A percentile compares a stretch with the other conserved stretches of the same genome.
phyloP scores from a whole-genome alignment of 768 basidiomycete species.

The Multifurca ochricompacta region DNA sequence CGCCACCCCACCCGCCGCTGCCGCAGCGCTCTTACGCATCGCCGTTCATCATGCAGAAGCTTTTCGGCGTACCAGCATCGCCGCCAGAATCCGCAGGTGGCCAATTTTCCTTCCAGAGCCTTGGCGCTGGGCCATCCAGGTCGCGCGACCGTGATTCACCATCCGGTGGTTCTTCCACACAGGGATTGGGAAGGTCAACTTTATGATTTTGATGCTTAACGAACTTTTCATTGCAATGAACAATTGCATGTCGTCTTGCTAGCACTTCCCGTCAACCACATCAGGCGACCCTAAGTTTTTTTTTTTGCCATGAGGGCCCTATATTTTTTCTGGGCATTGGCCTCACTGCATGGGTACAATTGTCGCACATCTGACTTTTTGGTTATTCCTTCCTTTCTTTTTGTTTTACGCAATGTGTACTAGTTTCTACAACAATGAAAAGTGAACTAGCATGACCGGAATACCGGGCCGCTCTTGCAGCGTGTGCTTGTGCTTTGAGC shows the following conservation, averaged over 20 bases:
- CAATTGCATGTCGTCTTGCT: neutral
- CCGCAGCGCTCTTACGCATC: slow-evolving; percentile 21
- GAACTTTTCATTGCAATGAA: neutral
- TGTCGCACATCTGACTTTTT: neutral
- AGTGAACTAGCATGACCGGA: no score
- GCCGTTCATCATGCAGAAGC: slow-evolving; percentile 30
- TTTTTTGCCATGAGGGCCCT: slow-evolving; percentile 6
- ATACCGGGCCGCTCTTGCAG: no score
- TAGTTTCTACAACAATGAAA: no score
- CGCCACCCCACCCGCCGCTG: slow-evolving; percentile 26
- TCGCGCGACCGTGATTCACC: slow-evolving; percentile 8
- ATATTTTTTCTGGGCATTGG: slow-evolving; percentile 6
- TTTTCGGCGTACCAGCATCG: slow-evolving; percentile 22
- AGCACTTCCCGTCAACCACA: neutral
- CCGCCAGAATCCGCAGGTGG: neutral
- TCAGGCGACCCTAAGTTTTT: neutral
- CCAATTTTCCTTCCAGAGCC: slow-evolving; percentile 1
- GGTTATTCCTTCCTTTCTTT: neutral
- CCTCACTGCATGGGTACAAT: neutral
- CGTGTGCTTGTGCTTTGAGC: no score
- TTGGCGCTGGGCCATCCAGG: slow-evolving; percentile 12
- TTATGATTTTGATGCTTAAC: slow-evolving; percentile 11
- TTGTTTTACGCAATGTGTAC: neutral
- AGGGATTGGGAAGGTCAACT: neutral
- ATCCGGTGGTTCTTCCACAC: neutral